Base-by-base conservation (phyloP, 805 yeast genomes). In the Candida maesae region DNA sequence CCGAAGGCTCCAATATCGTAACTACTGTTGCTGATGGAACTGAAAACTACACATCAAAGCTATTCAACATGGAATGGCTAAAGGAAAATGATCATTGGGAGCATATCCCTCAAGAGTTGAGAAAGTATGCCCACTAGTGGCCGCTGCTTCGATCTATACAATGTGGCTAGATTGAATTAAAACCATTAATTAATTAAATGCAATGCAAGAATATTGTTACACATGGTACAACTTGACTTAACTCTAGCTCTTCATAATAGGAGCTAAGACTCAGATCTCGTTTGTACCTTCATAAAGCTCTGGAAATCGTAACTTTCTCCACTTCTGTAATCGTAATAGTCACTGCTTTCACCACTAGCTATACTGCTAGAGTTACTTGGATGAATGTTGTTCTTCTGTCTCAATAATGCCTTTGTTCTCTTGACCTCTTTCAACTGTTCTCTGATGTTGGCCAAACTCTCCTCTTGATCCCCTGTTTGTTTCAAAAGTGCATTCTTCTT, bases 1-100 rank as follows among this genome's bases (percentile, higher is more conserved):
- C 59, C n/a, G 43, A 47, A 33, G 59, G 55, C 2, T 53, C 59
- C 2, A 49, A 42, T 10, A 52, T 55, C 5, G 58, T 55, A 7
- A 55, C 59, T 0, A 47, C 54, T 1, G 53, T 49, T 17, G 58
- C 58, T 6, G 59, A 55, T 31, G 23, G 35, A 5, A 39, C 52
- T 13, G 48, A 46, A n/a, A 44, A 52, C 33, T 55, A 55, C 36
- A 52, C 53, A 6, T 48, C 53, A 6, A 55, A 49, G 43, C 36
- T 52, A 8, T 50, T 53, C 36, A 53, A 47, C 39, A 38, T 41
- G 35, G 30, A 36, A 6, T 55, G 51, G 50, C 35, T 55, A 6
- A 11, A 34, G 9, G 53, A 52, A 17, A 33, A 50, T 6, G 51
- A 47, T 5, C 53, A 48, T 26, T 55, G 56, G 56, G 49, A 50